Conservation (phyloP, 1,139 yeast genomes). For the Fermentozyma sake region DNA sequence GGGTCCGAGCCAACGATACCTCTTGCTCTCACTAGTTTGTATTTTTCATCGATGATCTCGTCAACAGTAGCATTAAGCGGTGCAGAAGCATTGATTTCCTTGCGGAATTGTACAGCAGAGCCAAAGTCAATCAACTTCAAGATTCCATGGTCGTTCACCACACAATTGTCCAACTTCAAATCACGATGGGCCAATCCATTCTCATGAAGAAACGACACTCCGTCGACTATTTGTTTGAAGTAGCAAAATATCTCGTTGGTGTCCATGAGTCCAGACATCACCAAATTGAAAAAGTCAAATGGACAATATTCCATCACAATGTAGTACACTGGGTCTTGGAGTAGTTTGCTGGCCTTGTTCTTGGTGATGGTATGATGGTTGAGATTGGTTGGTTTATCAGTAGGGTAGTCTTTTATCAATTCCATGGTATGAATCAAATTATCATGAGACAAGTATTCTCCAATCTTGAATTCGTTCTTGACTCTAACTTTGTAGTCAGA, state of each 20-base stretch:
- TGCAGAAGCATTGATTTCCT: conserved; percentile 14
- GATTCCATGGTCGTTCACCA: conserved; percentile 56
- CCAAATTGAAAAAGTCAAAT: conserved; percentile 70
- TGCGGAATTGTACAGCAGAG: conserved; percentile 61
- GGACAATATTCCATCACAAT: conserved; percentile 77
- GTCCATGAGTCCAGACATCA: conserved; percentile 66
- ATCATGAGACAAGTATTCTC: conserved; percentile 55
- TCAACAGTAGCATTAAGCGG: conserved; percentile 9
- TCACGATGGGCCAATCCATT: conserved; percentile 77
- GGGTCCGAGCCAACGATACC: conserved; percentile 87
- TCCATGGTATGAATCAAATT: conserved; percentile 65
- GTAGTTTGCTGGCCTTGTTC: conserved; percentile 10
- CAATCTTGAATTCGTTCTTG: conserved; percentile 62
- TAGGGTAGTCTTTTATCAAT: conserved; percentile 43
- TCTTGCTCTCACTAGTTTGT: conserved; percentile 36
- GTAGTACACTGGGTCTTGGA: conserved; percentile 40
- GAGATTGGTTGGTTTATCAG: too few relatives aligned
- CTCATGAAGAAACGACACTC: conserved; percentile 57
- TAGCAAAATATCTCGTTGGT: conserved; percentile 60
- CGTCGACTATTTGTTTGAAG: conserved; percentile 61
- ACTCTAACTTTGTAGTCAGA: conserved; percentile 58
- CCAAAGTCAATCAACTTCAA: conserved; percentile 76
- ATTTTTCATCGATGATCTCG: conserved; percentile 17
- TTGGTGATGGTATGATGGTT: too few relatives aligned
- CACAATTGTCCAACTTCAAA: conserved; percentile 73